Percentiles rank a stretch among this genome's conserved stretches.
phyloP scores from a whole-genome alignment of 495 filamentous ascomycete species.

The Beverwykella pulmonaria region DNA sequence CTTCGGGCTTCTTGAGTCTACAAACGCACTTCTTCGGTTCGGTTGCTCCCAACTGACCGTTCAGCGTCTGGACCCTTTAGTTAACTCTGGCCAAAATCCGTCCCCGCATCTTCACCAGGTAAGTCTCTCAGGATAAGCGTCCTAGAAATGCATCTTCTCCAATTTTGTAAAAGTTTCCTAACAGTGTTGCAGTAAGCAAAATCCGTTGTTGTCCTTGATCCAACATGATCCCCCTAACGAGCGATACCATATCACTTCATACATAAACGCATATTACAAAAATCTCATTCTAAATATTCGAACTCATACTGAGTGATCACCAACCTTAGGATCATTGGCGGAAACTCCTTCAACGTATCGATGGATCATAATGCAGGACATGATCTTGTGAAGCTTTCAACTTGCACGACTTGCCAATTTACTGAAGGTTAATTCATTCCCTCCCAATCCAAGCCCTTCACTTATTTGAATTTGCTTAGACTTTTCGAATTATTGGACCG shows the following conservation, averaged over 20 bases:
- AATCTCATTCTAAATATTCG: background rate
- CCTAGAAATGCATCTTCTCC: too few relatives aligned
- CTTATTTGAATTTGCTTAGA: slow-evolving; percentile 13
- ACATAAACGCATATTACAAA: too few relatives aligned
- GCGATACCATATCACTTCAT: too few relatives aligned
- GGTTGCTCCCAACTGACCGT: slow-evolving; percentile 52
- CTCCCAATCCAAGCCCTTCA: too few relatives aligned
- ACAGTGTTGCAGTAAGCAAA: too few relatives aligned
- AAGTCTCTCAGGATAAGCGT: background rate
- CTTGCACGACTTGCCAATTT: slow-evolving; percentile 40
- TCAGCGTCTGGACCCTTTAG: slow-evolving; percentile 51
- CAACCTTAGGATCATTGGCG: too few relatives aligned
- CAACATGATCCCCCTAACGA: too few relatives aligned
- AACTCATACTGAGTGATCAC: slow-evolving; percentile 3
- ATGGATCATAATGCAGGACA: slow-evolving; percentile 32
- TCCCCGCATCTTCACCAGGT: slow-evolving; percentile 41
- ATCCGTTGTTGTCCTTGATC: too few relatives aligned
- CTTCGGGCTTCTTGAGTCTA: slow-evolving; percentile 20
- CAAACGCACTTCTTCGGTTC: slow-evolving; percentile 46
- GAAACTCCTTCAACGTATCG: slow-evolving; percentile 39
- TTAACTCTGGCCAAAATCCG: slow-evolving; percentile 35
- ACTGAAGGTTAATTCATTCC: slow-evolving; percentile 23
- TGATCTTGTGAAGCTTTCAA: slow-evolving; percentile 31
- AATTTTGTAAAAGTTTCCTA: too few relatives aligned
- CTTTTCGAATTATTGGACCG: slow-evolving; percentile 42